Conservation (phyloP, 148 eudicot genomes). For the Linanthus parryae region DNA sequence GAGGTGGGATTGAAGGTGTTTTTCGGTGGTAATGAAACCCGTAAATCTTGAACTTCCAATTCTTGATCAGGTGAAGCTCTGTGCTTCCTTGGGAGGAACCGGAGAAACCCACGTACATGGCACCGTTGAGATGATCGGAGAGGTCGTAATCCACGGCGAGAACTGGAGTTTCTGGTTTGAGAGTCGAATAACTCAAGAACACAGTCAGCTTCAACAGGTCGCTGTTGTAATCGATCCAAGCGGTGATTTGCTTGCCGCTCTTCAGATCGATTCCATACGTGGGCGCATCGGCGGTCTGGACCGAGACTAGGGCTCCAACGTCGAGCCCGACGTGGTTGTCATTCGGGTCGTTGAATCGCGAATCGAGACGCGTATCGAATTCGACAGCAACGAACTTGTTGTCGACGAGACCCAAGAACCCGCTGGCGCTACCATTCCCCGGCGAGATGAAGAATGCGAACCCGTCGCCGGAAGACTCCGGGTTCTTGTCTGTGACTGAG, state of each 20-base stretch:
- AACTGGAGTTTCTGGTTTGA: constrained; percentile 49
- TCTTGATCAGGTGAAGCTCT: constrained; percentile 55
- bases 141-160: constrained; percentile 48
- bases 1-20: no score
- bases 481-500: constrained; percentile 43
- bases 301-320: constrained; percentile 54
- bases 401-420: constrained; percentile 74
- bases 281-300: constrained; percentile 32
- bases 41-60: constrained; percentile 59
- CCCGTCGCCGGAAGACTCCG: constrained; percentile 66
- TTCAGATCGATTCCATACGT: constrained; percentile 43
- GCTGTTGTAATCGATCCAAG: constrained; percentile 79
- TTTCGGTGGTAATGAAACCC: no score
- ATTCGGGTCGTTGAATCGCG: constrained; percentile 53
- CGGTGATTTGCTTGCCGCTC: constrained; percentile 52
- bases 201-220: constrained; percentile 32
- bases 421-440: constrained; percentile 64
- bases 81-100: constrained; percentile 92
- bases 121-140: constrained; percentile 44
- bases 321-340: constrained; percentile 83
- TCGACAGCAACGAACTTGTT: constrained; percentile 76
- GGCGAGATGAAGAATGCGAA: constrained; percentile 73
- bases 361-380: constrained; percentile 62
- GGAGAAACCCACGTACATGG: constrained; percentile 74
- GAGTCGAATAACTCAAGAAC: constrained; percentile 41